Base-by-base conservation (phyloP, 768 basidiomycete genomes). In the Lepiota brunneoincarnata region DNA sequence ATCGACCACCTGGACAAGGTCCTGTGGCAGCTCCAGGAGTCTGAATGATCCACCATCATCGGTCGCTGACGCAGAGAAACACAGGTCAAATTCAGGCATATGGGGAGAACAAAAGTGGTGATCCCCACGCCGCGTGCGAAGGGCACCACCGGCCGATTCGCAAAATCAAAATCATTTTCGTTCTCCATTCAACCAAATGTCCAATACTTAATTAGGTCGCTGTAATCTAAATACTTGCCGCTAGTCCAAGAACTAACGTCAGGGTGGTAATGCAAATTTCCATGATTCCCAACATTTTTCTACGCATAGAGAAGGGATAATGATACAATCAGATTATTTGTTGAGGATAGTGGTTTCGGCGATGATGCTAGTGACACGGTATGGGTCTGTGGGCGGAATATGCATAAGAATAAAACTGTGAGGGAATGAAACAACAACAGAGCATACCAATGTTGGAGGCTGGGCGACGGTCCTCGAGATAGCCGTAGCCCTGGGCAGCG, bases 371-470 rank as follows among this genome's bases (percentile, higher is more conserved):
- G 93, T 96, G 58, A 99, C 96, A 56, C 91, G 90, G 73, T 99
- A 99, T 26, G 97, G 93, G 72, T 98, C 91, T 93, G 37, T 57
- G 54, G 44, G 39, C 39, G 17, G 46, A 31, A 37, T 57, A 46
- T 55, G 58, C 35, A 37, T 34, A 14, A 44, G 54, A 49, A 3
- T 55, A 50, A 54, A 28, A 17, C 26, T 38, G 21, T 15, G 15
- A 60, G 14, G 18, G 58, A 12, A 46, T 40, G 6, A 4, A n/a
- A 15, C 3, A 20, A 4, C 51, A 53, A 39, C 47, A 47, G 36
- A n/a, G 71, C 84, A 40, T 72, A 92, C 91, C 96, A 60, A 97
- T 91, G 80, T 99, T 99, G 69, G 95, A 97, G 54, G 96, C 96
- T 23, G 97, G 97, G 58, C 96, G 92, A 59, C 96, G 83, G 75